phyloP scores from a whole-genome alignment of 768 basidiomycete species.

The Termitomyces sp. region DNA sequence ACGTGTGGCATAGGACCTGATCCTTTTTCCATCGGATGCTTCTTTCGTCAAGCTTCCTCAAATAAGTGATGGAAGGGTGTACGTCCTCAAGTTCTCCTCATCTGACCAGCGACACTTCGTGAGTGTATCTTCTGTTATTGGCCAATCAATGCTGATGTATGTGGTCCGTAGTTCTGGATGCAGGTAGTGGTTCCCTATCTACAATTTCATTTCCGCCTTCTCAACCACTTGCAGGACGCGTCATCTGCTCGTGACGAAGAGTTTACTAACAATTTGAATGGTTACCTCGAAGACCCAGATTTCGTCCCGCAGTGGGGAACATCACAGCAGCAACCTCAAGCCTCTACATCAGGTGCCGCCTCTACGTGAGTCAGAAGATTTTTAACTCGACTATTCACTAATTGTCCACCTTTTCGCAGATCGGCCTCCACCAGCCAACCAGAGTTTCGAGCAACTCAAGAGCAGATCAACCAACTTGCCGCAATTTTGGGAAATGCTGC shows the following conservation, averaged over 20 bases:
- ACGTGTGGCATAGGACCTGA: conserved; percentile 56
- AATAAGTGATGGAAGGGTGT: conserved; percentile 60
- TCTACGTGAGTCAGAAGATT: conserved; percentile 24
- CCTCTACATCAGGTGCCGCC: conserved; percentile 38
- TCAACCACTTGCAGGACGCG: conserved; percentile 45
- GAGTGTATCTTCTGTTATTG: conserved; percentile 20
- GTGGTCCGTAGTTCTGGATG: conserved; percentile 68
- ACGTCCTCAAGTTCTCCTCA: conserved; percentile 88
- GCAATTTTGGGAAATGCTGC: conserved; percentile 45
- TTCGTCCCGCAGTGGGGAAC: conserved; percentile 54
- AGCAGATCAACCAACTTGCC: conserved; percentile 60
- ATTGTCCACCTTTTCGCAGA: not conserved
- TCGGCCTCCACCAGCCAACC: conserved; percentile 12
- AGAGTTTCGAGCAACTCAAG: conserved; percentile 43
- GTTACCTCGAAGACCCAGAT: conserved; percentile 61
- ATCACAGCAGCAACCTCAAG: conserved; percentile 29
- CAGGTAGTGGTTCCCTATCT: conserved; percentile 43
- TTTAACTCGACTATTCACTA: not conserved
- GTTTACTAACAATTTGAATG: conserved; percentile 67
- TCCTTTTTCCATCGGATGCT: conserved; percentile 84
- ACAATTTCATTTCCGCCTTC: not conserved
- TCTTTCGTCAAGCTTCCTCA: conserved; percentile 71
- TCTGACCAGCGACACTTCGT: conserved; percentile 90
- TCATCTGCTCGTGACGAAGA: conserved; percentile 63
- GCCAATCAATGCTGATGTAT: not conserved